Percentiles rank a stretch among this genome's conserved stretches.
Evolutionary conservation across 768 basidiomycete genomes (phyloP).

Genomic region (Mycena indigotica): DNA sequence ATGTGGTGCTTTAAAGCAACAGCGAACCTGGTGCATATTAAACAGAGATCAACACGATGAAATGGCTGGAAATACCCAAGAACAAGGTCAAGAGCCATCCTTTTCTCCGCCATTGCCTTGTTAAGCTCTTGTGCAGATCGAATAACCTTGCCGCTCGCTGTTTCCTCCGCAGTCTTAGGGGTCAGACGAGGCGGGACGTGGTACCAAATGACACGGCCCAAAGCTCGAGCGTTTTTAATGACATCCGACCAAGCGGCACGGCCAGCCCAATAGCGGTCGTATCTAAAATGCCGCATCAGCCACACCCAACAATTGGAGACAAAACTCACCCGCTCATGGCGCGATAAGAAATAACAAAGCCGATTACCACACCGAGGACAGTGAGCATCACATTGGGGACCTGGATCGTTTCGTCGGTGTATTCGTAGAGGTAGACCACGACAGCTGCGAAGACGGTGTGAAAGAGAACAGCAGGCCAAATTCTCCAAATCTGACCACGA

Average conservation of each 20-base stretch:
- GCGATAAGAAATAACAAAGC: slow-evolving; percentile 70
- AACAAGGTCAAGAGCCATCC: slow-evolving; percentile 57
- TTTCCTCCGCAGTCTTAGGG: slow-evolving; percentile 43
- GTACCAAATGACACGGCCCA: slow-evolving; percentile 61
- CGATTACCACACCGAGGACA: slow-evolving; percentile 59
- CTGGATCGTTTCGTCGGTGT: slow-evolving; percentile 38
- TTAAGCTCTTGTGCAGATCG: slow-evolving; percentile 45
- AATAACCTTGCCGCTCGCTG: slow-evolving; percentile 29
- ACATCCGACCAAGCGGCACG: slow-evolving; percentile 59
- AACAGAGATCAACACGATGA: neutral
- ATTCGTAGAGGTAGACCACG: neutral
- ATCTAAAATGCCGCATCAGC: slow-evolving; percentile 29
- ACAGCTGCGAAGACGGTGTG: slow-evolving; percentile 60
- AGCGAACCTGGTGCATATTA: slow-evolving; percentile 41
- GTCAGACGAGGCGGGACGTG: slow-evolving; percentile 56
- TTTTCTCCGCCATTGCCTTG: slow-evolving; percentile 63
- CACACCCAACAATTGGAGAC: neutral
- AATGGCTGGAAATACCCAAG: slow-evolving; percentile 56
- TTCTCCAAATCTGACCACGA: slow-evolving; percentile 51
- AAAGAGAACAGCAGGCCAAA: slow-evolving; percentile 68
- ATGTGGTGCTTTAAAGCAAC: slow-evolving; percentile 66
- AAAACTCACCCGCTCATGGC: slow-evolving; percentile 55
- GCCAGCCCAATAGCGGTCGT: slow-evolving; percentile 67
- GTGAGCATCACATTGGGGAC: slow-evolving; percentile 63
- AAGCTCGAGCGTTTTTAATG: slow-evolving; percentile 49